Base-by-base conservation (phyloP, 352 stramenopile genomes). In the Phytopythium montanum region DNA sequence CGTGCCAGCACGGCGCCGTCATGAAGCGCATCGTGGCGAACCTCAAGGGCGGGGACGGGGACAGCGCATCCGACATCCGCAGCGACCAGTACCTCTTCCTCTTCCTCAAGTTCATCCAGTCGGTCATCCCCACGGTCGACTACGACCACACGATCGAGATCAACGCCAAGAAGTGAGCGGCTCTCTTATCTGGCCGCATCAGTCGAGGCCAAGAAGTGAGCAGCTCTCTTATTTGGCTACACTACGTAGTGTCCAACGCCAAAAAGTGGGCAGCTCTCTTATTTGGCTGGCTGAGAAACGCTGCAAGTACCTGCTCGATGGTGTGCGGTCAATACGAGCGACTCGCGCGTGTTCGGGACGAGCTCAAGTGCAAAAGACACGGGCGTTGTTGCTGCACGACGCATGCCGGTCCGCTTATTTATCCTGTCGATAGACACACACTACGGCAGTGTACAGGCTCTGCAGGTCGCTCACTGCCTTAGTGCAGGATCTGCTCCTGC, bases 31-130 rank as follows among this genome's bases (percentile, higher is more conserved):
- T 99, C 76, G 81, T 99, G 19, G 75, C 75, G 44, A 98, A 98
- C 81, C 68, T 99, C 33, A 96, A 91, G 36, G 81, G 74, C 54
- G 64, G 66, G 26, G 76, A 69, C 12, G 70, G 68, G 0, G 76
- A 69, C 12, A 69, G 68, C 0, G 55, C 61, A 25, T 61, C 67
- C 33, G 83, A 81, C 49, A 88, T 97, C 39, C 87, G 88, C 36
- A 93, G 97, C 42, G 96, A 99, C 72, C 96, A 98, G 80, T 99
- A 99, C 69, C 70, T 99, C 36, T 99, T 99, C 68, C 90, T 99
- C 42, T 99, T 99, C 78, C 87, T 99, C 60, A 99, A 99, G 80
- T 99, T 99, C 73, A 97, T 99, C 36, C 94, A 97, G 73, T 98
- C 88, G 62, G 97, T 99, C 51, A 97, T 99, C 62, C 97, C 97